Percentiles rank a stretch among this genome's conserved stretches.
phyloP scores from a whole-genome alignment of 2,329 filamentous ascomycete species.

The Fusarium caatingaense region DNA sequence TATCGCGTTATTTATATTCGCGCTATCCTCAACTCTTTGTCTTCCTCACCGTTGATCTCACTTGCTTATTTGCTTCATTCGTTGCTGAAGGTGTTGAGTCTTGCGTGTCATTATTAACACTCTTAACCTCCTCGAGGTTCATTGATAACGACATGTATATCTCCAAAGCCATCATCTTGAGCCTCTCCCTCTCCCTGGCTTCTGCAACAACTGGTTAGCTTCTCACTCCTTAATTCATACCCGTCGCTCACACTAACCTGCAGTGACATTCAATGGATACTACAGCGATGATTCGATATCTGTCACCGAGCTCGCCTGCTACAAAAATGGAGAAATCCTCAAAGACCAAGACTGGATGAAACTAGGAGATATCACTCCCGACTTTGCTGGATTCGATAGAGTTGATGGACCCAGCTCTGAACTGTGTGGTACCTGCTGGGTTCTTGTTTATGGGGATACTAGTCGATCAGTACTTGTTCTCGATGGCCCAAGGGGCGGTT shows the following conservation, averaged over 20 bases:
- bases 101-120: not conserved
- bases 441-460: not conserved
- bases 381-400: not conserved
- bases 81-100: not conserved
- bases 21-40: not conserved
- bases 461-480: not conserved
- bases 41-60: rapidly evolving
- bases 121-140: rapidly evolving
- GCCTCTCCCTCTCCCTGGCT: rapidly evolving
- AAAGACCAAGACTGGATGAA: not conserved
- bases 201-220: not conserved
- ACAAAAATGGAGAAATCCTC: not conserved
- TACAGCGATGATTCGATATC: not conserved
- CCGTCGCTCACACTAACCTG: not conserved
- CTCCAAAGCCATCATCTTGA: not conserved
- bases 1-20: not conserved
- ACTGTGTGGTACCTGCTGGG: not conserved
- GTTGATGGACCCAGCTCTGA: not conserved
- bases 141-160: not conserved
- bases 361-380: not conserved
- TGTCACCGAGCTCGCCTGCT: not conserved
- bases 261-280: not conserved
- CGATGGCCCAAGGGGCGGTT: not conserved
- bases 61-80: not conserved
- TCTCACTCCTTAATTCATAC: rapidly evolving